phyloP scores from a whole-genome alignment of 2,329 filamentous ascomycete genomes.

The Colletotrichum cordylinicola region DNA sequence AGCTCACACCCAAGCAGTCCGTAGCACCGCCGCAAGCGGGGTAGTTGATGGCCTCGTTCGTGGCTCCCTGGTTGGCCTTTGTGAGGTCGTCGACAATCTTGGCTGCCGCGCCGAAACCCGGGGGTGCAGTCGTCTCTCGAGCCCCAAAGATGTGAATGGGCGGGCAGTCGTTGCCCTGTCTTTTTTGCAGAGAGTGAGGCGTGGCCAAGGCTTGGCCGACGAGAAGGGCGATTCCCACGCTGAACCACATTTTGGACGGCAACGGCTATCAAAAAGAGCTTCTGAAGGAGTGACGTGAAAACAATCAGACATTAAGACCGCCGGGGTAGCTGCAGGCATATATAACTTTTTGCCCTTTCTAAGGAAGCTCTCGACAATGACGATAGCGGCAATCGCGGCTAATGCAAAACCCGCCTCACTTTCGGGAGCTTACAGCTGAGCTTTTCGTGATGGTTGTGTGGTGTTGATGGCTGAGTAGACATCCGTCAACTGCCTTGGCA shows the following conservation, averaged over 20 bases:
- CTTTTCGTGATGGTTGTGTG: background rate
- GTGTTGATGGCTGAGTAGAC: background rate
- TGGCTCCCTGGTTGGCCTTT: conserved; percentile 53
- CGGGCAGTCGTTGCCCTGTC: conserved; percentile 34
- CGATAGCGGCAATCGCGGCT: background rate
- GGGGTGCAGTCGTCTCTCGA: conserved; percentile 52
- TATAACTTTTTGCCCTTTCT: background rate
- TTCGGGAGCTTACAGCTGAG: background rate
- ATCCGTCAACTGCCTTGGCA: background rate
- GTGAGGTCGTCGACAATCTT: conserved; percentile 57
- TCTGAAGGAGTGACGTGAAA: background rate
- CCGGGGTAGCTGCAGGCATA: background rate
- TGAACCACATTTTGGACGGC: conserved; percentile 5
- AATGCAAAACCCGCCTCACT: background rate
- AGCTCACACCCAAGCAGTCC: conserved; percentile 63
- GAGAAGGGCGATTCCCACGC: background rate
- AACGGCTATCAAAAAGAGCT: background rate
- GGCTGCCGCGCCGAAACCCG: conserved; percentile 57
- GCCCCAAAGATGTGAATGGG: conserved; percentile 51
- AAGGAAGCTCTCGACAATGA: background rate
- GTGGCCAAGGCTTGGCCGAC: conserved; percentile 7
- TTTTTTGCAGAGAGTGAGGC: background rate
- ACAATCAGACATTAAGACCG: background rate
- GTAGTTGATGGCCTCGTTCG: conserved; percentile 60
- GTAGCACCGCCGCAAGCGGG: conserved; percentile 68